Percentiles rank a stretch among this genome's conserved stretches.
Evolutionary conservation across 345 rosid species (phyloP).

Genomic region (Populus alba): DNA sequence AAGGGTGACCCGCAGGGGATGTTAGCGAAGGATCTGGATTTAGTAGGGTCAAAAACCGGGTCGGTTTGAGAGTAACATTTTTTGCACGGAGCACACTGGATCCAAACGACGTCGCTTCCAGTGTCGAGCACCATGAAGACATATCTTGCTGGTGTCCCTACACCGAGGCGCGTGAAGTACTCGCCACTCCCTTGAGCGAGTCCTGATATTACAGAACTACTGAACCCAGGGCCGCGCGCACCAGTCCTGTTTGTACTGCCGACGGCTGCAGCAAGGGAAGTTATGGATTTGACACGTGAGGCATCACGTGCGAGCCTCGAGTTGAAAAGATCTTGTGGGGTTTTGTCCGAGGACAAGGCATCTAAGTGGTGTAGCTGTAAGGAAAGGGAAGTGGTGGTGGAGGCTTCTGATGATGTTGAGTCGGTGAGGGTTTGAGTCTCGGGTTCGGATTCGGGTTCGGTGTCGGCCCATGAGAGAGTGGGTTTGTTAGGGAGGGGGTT

Average conservation of each 20-base stretch:
- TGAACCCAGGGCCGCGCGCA: slow-evolving; percentile 11
- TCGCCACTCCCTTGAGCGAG: slow-evolving; percentile 95
- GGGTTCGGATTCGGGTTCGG: slow-evolving; percentile 14
- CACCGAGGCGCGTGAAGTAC: slow-evolving; percentile 93
- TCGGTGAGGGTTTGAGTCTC: slow-evolving; percentile 21
- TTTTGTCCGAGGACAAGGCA: slow-evolving; percentile 47
- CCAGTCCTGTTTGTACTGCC: not conserved
- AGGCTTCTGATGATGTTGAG: not conserved
- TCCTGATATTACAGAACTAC: slow-evolving; percentile 62
- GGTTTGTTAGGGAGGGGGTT: slow-evolving; percentile 45
- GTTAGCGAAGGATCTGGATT: slow-evolving; percentile 56
- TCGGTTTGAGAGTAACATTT: slow-evolving; percentile 82
- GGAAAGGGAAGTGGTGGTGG: slow-evolving; percentile 33
- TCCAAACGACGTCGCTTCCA: slow-evolving; percentile 93
- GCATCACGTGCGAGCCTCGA: slow-evolving; percentile 72
- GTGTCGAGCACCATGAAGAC: slow-evolving; percentile 88
- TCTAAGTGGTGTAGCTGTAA: slow-evolving; percentile 73
- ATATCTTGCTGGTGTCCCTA: slow-evolving; percentile 84
- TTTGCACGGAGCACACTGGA: slow-evolving; percentile 89
- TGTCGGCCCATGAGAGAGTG: slow-evolving; percentile 40
- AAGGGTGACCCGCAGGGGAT: slow-evolving; percentile 54
- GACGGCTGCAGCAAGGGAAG: slow-evolving; percentile 32
- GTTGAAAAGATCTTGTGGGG: slow-evolving; percentile 62
- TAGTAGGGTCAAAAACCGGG: slow-evolving; percentile 78
- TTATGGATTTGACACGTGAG: slow-evolving; percentile 47